Evolutionary conservation across 768 basidiomycete genomes (phyloP), one percentile per base, ranked within the genome.

Genomic region (Kwoniella heveanensis): DNA sequence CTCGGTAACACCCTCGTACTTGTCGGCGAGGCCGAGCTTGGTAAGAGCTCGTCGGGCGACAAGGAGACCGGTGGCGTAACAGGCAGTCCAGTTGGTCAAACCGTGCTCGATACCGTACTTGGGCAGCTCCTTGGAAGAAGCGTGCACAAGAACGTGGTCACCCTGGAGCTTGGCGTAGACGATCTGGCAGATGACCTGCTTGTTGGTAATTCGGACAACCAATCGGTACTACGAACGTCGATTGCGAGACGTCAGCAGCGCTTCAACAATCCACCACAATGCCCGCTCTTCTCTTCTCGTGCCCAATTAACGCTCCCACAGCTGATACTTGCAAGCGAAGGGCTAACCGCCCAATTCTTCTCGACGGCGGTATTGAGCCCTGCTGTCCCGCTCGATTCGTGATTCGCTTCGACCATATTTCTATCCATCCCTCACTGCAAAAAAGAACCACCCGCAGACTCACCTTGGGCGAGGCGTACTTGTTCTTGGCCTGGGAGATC

Each of bases 191-290:
- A 96, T 92, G 82, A 97, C 87, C 77, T 96, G 87, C 83, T 86
- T 90, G 87, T 99, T 98, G 74, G 94, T 95, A 87, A 98, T 93
- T 73, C 96, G 92, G 80, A 99, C 96, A 67, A 98, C 96, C 54
- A 98, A 88, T 50, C 77, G 66, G 79, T 77, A 80, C 76, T 80
- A 70, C 46, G 49, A 48, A 59, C 25, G 29, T 47, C 37, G 37
- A n/a, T n/a, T n/a, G n/a, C n/a, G 27, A 24, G 27, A 46, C n/a
- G 21, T n/a, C n/a, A n/a, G n/a, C n/a, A n/a, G n/a, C n/a, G n/a
- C n/a, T n/a, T n/a, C n/a, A n/a, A n/a, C n/a, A n/a, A n/a, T n/a
- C n/a, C n/a, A n/a, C n/a, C n/a, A n/a, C n/a, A n/a, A n/a, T n/a
- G n/a, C n/a, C n/a, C n/a, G n/a, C n/a, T n/a, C n/a, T n/a, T n/a